Base-by-base conservation (phyloP, 2,329 filamentous ascomycete species). In the Triangularia setosa region DNA sequence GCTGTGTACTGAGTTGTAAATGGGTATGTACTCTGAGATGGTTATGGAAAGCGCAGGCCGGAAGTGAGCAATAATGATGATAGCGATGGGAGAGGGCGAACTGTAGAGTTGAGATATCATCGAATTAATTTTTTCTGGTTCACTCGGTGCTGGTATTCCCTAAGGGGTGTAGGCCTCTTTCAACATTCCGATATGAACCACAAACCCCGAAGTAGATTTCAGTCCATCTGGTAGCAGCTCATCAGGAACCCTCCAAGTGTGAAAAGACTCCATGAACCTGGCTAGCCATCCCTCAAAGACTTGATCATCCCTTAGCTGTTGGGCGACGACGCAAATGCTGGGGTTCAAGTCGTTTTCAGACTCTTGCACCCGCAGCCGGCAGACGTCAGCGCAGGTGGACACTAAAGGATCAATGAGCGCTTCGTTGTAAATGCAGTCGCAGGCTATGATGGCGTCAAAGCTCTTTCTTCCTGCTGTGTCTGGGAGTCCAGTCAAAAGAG, bases 391-490 rank as follows among this genome's bases (percentile, higher is more conserved):
- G 74, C 91, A 96, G 0, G 92, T 90, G 71, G 89, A 85, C n/a
- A 95, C 90, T 58, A 98, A 85, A 0, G 93, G 92, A 53, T 85
- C 80, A 24, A 98, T 86, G 2, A 98, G 84, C 2, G 90, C 86
- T 69, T 97, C 91, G 77, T 98, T 99, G 80, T 96, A 99, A 70
- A 99, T 90, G 76, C 93, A 97, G 76, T 99, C 95, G 73, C 92
- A 96, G 3, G 93, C 92, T 35, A 98, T 75, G 11, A 98, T 80
- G 14, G 87, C 77, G 72, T 96, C 90, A 69, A 95, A 89, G 64
- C 83, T 82, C 72, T 70, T 73, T 3, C 24, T 24, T n/a, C 28
- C n/a, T 54, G 67, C 72, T 64, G 48, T 40, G 61, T 67, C 16
- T 69, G 77, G 74, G 1, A 78, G 79, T 61, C 67, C 14, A 69